Evolutionary conservation across 441 rosid species (phyloP).

Genomic region (Melastoma candidum): DNA sequence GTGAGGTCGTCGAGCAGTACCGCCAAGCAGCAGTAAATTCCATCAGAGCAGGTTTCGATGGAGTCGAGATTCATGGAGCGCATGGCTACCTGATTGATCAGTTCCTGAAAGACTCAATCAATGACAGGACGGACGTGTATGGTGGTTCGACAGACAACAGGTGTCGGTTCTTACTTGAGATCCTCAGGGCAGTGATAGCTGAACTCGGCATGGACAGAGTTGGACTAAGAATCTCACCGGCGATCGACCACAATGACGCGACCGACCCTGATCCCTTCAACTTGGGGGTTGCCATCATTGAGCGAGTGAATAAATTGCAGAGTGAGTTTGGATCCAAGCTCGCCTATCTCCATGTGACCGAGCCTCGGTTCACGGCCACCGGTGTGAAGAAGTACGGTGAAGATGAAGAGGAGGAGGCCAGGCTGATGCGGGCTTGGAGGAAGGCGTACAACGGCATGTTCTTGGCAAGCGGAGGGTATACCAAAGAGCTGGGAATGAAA

Average conservation of each 20-base stretch:
- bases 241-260: too few relatives aligned
- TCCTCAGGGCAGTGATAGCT: conserved; percentile 1
- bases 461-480: not conserved
- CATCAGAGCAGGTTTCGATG: conserved; percentile 12
- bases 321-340: not conserved
- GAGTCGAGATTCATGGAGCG: conserved; percentile 14
- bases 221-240: too few relatives aligned
- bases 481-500: not conserved
- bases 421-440: conserved; percentile 2
- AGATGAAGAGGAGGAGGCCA: not conserved
- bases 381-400: not conserved
- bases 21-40: conserved; percentile 3
- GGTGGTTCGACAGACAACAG: conserved; percentile 2
- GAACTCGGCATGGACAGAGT: not conserved
- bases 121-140: conserved; percentile 1
- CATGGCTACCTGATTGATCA: not conserved
- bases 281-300: too few relatives aligned
- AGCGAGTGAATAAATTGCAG: too few relatives aligned
- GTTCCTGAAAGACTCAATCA: conserved; percentile 9
- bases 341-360: conserved; percentile 4
- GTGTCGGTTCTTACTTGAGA: conserved; percentile 7
- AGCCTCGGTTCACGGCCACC: conserved; percentile 4
- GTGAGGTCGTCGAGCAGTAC: too few relatives aligned
- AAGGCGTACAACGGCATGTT: not conserved
- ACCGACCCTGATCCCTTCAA: too few relatives aligned